These are phyloP conservation scores for Bipolaris victoriae DNA, from an alignment of 2,329 filamentous ascomycete genomes.

Conservation along the genomic window DNA sequence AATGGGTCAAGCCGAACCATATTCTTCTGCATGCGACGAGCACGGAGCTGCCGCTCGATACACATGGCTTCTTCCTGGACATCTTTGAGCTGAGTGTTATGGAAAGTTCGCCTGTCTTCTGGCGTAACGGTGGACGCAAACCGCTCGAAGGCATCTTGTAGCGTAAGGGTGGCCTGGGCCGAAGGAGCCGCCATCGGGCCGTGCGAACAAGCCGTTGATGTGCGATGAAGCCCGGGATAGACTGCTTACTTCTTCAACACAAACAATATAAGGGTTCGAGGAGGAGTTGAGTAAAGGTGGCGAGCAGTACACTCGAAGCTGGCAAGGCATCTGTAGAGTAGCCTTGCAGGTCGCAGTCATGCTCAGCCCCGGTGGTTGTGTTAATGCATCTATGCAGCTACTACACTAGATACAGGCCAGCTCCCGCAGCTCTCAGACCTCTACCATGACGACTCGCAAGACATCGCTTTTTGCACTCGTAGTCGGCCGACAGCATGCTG, in stretches of 20 bases:
- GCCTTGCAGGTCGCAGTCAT: background rate
- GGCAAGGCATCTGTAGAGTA: background rate
- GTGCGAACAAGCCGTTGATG: background rate
- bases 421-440: background rate
- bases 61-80: constrained; percentile 38
- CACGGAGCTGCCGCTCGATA: constrained; percentile 51
- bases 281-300: background rate
- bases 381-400: no score
- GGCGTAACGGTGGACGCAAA: constrained; percentile 15
- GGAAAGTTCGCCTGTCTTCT: constrained; percentile 14
- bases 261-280: background rate
- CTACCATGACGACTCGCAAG: background rate
- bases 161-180: constrained; percentile 11
- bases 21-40: constrained; percentile 49
- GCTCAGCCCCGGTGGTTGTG: background rate
- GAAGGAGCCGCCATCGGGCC: constrained; percentile 9
- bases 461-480: background rate
- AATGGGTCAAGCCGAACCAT: constrained; percentile 53
- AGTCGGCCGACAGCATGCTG: background rate
- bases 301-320: background rate
- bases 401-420: background rate
- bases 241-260: background rate
- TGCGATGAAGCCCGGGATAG: background rate
- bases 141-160: constrained; percentile 19
- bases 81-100: constrained; percentile 43